Percentiles rank a stretch among this genome's conserved stretches.
phyloP scores from a whole-genome alignment of 2,329 filamentous ascomycete genomes.

The Diaporthe sp. region DNA sequence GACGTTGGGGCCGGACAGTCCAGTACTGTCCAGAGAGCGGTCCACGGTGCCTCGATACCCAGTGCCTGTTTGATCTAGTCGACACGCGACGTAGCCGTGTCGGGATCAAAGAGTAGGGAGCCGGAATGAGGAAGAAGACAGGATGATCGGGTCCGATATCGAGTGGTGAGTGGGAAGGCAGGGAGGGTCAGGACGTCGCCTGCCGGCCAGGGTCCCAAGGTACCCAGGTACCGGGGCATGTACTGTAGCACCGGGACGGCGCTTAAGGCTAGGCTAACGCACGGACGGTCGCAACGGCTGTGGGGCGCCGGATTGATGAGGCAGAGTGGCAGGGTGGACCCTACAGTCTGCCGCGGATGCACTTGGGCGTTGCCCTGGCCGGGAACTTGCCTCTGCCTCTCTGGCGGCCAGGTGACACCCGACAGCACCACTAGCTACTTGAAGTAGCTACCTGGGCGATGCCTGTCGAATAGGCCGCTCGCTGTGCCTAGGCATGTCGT shows the following conservation, averaged over 20 bases:
- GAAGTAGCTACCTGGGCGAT: slow-evolving; percentile 2
- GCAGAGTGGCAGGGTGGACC: not conserved
- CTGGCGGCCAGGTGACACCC: not conserved
- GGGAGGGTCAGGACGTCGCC: not conserved
- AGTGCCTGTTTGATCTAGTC: not conserved
- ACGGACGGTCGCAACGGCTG: slow-evolving; percentile 16
- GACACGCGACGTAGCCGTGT: not conserved
- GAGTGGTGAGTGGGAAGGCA: not conserved
- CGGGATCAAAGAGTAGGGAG: slow-evolving; percentile 4
- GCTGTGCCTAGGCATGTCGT: not conserved
- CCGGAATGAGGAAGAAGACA: not conserved
- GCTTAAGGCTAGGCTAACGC: slow-evolving; percentile 8
- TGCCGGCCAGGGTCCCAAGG: not conserved
- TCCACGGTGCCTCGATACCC: not conserved
- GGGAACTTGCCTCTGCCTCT: not conserved
- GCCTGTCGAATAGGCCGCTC: not conserved
- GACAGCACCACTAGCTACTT: not conserved
- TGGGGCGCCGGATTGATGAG: slow-evolving; percentile 25
- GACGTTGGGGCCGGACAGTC: not conserved
- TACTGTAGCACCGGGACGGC: slow-evolving; percentile 16
- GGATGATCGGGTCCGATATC: not conserved
- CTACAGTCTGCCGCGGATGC: slow-evolving; percentile 4
- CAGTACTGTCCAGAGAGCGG: not conserved
- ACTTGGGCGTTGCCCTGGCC: not conserved
- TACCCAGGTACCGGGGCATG: not conserved